Base-by-base conservation (phyloP, 176 grass and related monocot species). In the Melocanna baccifera region DNA sequence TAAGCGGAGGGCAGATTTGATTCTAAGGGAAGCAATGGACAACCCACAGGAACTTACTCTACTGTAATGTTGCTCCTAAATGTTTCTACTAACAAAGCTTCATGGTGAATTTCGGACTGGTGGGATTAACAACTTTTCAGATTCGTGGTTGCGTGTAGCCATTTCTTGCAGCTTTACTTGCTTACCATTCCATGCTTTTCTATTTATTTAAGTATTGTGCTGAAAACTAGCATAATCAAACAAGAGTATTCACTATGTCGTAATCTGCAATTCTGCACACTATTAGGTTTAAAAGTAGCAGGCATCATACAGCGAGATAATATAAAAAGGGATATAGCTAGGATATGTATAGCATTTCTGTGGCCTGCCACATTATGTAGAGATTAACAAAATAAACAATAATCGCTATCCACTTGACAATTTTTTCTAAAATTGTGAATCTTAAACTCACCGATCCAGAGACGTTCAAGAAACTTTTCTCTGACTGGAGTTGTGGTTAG, bases 1-100 rank as follows among this genome's bases (percentile, higher is more conserved):
- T 76, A 93, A 94, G 84, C 76, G 67, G 76, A 86, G 89, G 83
- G 89, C 86, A 67, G 83, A 88, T 61, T 83, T 86, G 88, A 91
- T 94, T 63, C 71, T 89, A 42, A 91, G 69, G 42, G 86, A 89
- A 85, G 70, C 79, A 62, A 80, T 86, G 79, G 86, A 91, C 36
- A 86, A 94, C 58, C 86, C 86, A 36, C 81, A 88, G 50, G 76
- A 87, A 55, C 79, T 84, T 70, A 30, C 86, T 86, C 92, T 69
- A 63, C 59, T 91, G 45, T 91, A 86, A 73, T 83, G 67, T 81
- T 63, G 74, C 34, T 70, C 47, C 73, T 85, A 45, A 12, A 58
- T 36, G 19, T 14, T 18, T 73, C 13, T 41, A 40, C 16, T 28
- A n/a, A 76, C 0, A 39, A 46, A 55, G 15, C 16, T 52, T 9